Percentiles rank a stretch among this genome's conserved stretches.
Evolutionary conservation across 495 filamentous ascomycete species (phyloP).

Genomic region (Podospora pseudocomata): DNA sequence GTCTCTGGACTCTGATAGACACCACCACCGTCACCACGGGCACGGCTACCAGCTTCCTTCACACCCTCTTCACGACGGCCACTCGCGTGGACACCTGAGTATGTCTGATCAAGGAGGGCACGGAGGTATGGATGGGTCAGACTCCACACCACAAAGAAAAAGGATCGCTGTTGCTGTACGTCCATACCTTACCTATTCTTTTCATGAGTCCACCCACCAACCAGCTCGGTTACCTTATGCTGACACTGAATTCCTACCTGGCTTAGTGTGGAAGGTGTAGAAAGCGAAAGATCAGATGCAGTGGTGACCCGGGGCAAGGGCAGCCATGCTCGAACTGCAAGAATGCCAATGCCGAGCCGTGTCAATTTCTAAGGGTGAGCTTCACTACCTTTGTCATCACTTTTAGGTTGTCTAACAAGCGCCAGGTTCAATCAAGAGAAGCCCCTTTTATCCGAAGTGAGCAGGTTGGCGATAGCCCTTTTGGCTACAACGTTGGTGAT

Average conservation of each 20-base stretch:
- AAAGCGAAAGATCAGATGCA: conserved; percentile 94
- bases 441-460: not conserved
- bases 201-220: not conserved
- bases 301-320: conserved; percentile 74
- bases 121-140: conserved; percentile 27
- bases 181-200: conserved; percentile 4
- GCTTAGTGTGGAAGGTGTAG: conserved; percentile 83
- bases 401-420: not conserved
- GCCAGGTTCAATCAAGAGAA: conserved; percentile 48
- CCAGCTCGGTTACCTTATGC: no score
- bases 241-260: conserved; percentile 5
- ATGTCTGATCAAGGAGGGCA: not conserved
- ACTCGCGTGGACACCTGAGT: not conserved
- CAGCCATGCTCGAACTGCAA: conserved; percentile 81
- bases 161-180: conserved; percentile 70
- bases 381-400: conserved; percentile 3
- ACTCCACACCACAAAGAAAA: conserved; percentile 47
- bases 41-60: not conserved
- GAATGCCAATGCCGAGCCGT: conserved; percentile 62
- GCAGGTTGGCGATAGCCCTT: conserved; percentile 27
- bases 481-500: conserved; percentile 39
- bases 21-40: conserved; percentile 23
- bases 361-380: conserved; percentile 74
- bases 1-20: conserved; percentile 34
- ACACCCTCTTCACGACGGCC: conserved; percentile 31